phyloP scores from a whole-genome alignment of 106 monocot genomes.

The Dendrobium huoshanense region DNA sequence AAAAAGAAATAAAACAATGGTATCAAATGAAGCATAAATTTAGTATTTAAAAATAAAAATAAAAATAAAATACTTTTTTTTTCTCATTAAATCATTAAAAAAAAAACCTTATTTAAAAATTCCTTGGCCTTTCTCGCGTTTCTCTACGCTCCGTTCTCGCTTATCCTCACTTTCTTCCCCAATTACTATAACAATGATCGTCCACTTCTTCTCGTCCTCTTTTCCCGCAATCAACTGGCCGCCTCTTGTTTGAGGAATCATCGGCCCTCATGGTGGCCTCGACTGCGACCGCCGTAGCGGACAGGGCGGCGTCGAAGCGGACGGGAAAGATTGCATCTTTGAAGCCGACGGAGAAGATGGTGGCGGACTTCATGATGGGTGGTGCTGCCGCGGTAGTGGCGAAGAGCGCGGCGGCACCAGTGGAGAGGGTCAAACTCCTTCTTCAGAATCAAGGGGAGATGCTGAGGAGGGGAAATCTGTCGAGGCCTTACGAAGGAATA shows the following conservation, averaged over 20 bases:
- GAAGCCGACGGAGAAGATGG: slow-evolving; percentile 39
- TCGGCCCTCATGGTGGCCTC: not conserved
- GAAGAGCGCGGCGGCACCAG: slow-evolving; percentile 84
- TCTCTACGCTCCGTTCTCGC: no score
- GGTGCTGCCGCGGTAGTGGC: slow-evolving; percentile 52
- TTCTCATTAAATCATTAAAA: no score
- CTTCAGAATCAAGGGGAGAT: slow-evolving; percentile 93
- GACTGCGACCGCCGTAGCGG: not conserved
- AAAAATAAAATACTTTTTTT: no score
- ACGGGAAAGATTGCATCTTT: not conserved
- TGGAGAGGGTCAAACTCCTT: slow-evolving; percentile 91
- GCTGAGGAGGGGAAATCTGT: slow-evolving; percentile 51
- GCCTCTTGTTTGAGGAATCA: not conserved
- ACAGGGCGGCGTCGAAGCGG: not conserved
- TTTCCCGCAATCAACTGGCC: not conserved
- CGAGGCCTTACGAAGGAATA: slow-evolving; percentile 62
- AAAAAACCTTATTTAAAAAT: no score
- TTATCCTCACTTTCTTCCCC: no score
- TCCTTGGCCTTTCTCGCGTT: no score
- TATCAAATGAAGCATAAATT: no score
- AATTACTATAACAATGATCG: no score
- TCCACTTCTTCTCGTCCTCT: no score
- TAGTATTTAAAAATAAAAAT: no score
- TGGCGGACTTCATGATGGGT: slow-evolving; percentile 74
- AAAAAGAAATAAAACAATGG: no score